Evolutionary conservation across 306 rosid genomes (phyloP).

Genomic region (Vachellia collinsii): DNA sequence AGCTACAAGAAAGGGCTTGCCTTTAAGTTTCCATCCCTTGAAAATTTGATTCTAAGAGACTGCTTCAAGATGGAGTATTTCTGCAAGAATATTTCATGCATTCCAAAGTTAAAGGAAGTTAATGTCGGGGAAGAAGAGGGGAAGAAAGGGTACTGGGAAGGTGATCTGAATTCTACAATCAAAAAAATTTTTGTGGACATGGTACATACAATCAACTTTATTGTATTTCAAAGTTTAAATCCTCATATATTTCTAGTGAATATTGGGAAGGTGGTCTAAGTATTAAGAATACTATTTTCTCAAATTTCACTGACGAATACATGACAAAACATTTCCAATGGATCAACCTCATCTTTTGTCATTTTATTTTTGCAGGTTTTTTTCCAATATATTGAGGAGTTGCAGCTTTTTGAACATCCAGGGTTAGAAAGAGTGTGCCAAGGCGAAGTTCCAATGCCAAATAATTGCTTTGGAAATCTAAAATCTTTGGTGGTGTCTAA

Average conservation of each 20-base stretch:
- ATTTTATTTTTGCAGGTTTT: not conserved
- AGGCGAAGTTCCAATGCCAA: not conserved
- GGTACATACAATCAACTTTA: slow-evolving; percentile 17
- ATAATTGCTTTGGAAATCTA: not conserved
- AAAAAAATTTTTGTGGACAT: not conserved
- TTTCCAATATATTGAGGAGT: not conserved
- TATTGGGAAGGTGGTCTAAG: not conserved
- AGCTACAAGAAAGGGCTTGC: not conserved
- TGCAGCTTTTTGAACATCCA: not conserved
- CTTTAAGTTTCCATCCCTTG: slow-evolving; percentile 27
- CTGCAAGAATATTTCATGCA: not conserved
- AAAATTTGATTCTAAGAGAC: slow-evolving; percentile 3
- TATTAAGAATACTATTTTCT: not conserved
- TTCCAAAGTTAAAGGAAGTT: not conserved
- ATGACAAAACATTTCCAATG: no score
- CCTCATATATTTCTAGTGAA: not conserved
- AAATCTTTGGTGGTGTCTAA: not conserved
- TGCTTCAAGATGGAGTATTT: slow-evolving; percentile 1
- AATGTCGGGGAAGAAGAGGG: not conserved
- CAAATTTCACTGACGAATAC: not conserved
- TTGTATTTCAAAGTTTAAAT: not conserved
- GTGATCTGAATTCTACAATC: slow-evolving; percentile 21
- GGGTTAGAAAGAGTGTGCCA: not conserved
- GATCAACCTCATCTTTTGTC: not conserved
- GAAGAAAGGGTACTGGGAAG: slow-evolving; percentile 16